A percentile compares a stretch with the other conserved stretches of the same genome.
phyloP scores from a whole-genome alignment of 2,329 filamentous ascomycete genomes.

The Leptosphaerulina australis region DNA sequence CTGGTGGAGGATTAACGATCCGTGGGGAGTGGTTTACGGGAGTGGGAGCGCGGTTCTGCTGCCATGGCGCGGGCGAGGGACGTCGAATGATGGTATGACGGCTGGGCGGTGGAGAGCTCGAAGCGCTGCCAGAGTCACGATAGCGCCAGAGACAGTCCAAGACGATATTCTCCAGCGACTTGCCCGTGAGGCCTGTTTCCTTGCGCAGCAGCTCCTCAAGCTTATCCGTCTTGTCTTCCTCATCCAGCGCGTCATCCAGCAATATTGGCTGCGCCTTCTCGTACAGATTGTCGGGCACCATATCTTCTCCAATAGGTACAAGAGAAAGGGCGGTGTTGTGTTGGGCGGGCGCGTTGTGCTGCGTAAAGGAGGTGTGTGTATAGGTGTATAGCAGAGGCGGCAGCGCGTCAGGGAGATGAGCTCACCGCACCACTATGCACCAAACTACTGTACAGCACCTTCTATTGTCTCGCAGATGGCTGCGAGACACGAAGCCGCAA shows the following conservation, averaged over 20 bases:
- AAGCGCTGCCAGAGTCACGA: constrained; percentile 66
- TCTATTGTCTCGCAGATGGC: constrained; percentile 3
- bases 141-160: constrained; percentile 90
- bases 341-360: constrained; percentile 1
- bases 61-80: constrained; percentile 92
- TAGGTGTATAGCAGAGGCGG: constrained; percentile 1
- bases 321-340: constrained; percentile 7
- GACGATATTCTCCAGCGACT: constrained; percentile 84
- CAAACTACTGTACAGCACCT: background rate
- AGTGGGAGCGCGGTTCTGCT: constrained; percentile 73
- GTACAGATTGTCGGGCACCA: constrained; percentile 93
- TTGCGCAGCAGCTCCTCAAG: constrained; percentile 84
- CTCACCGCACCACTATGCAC: background rate
- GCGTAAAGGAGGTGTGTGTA: constrained; percentile 3
- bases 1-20: constrained; percentile 78
- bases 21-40: constrained; percentile 83
- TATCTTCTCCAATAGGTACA: constrained; percentile 52
- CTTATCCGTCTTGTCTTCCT: constrained; percentile 94
- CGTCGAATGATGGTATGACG: constrained; percentile 89
- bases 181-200: constrained; percentile 75
- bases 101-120: constrained; percentile 80
- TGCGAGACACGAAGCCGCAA: constrained; percentile 10
- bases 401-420: constrained; percentile 7
- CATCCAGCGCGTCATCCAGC: constrained; percentile 79
- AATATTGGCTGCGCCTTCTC: constrained; percentile 89